Conservation (phyloP, 192 early-diverging fungal species). For the Linnemannia hyalina region DNA sequence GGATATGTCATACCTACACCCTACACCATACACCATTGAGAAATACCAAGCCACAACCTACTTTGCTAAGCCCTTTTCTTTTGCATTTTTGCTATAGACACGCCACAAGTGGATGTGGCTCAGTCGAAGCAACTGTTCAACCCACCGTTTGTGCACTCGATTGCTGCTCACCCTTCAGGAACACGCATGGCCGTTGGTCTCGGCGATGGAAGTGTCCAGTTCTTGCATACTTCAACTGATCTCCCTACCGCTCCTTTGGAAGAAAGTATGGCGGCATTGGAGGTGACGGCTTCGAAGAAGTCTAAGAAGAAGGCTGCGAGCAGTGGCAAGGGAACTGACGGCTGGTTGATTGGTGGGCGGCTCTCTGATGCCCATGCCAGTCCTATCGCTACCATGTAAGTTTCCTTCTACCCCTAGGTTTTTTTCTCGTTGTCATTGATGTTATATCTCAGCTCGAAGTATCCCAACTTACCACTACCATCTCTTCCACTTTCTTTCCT, state of each 20-base stretch:
- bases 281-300: slow-evolving; percentile 13
- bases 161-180: slow-evolving; percentile 55
- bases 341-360: slow-evolving; percentile 38
- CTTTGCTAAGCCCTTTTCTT: background rate
- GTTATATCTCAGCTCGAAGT: background rate
- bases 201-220: slow-evolving; percentile 61
- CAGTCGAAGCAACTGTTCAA: slow-evolving; percentile 63
- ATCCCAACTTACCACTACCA: background rate
- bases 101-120: slow-evolving; percentile 21
- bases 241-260: slow-evolving; percentile 23
- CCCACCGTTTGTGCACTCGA: slow-evolving; percentile 67
- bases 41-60: background rate
- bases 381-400: slow-evolving; percentile 47
- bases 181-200: slow-evolving; percentile 58
- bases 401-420: background rate
- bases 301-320: slow-evolving; percentile 34
- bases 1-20: too few species aligned
- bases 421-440: background rate
- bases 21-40: too few species aligned
- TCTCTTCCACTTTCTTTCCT: background rate
- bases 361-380: slow-evolving; percentile 28
- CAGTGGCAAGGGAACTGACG: slow-evolving; percentile 13
- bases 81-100: slow-evolving; percentile 10
- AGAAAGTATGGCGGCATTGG: background rate
- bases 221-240: slow-evolving; percentile 47